These are phyloP conservation scores for Penicillium verrucosum DNA, from an alignment of 2,329 filamentous ascomycete genomes.

Conservation along the genomic window DNA sequence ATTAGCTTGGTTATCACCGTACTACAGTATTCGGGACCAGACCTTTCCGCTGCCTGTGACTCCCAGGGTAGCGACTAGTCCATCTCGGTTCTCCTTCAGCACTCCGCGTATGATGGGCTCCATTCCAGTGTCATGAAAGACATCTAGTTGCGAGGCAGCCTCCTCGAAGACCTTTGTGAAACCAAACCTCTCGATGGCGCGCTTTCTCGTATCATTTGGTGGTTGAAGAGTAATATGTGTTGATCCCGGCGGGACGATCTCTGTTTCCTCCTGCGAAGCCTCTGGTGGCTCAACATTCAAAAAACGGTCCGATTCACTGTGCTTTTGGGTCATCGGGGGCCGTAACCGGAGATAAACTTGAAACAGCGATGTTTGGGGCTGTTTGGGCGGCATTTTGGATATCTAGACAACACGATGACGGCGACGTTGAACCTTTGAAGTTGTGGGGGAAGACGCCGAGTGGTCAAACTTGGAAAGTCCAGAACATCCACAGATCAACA, in stretches of 20 bases:
- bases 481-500: conserved; percentile 7
- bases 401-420: background rate
- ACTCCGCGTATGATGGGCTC: conserved; percentile 76
- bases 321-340: conserved; percentile 53
- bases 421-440: background rate
- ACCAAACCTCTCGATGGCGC: conserved; percentile 87
- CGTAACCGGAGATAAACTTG: conserved; percentile 86
- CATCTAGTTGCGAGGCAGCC: conserved; percentile 74
- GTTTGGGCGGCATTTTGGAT: conserved; percentile 38
- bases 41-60: conserved; percentile 98
- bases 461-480: background rate
- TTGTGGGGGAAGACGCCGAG: background rate
- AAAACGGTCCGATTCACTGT: conserved; percentile 60
- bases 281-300: conserved; percentile 67
- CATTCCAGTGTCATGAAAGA: conserved; percentile 79
- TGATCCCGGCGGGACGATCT: conserved; percentile 37
- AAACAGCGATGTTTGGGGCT: conserved; percentile 65
- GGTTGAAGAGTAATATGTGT: conserved; percentile 76
- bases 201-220: conserved; percentile 75
- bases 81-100: conserved; percentile 79
- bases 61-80: conserved; percentile 83
- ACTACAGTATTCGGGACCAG: background rate
- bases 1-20: conserved; percentile 9
- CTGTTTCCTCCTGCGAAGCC: conserved; percentile 31
- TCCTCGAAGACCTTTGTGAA: conserved; percentile 95